phyloP scores from a whole-genome alignment of 2,329 filamentous ascomycete species.

The Alternaria incomplexa region DNA sequence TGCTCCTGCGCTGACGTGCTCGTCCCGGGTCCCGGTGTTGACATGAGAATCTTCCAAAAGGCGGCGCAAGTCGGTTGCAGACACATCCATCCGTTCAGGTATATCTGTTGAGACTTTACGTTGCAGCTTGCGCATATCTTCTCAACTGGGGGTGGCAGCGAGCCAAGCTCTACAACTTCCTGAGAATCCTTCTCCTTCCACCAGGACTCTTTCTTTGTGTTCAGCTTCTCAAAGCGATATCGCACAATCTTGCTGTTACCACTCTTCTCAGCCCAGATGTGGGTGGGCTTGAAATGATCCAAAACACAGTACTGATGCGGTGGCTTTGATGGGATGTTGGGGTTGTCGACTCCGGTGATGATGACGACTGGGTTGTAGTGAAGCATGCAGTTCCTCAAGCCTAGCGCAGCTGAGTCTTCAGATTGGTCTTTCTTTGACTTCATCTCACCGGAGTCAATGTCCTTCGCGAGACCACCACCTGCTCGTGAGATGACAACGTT shows the following conservation, averaged over 20 bases:
- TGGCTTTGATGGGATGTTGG: constrained; percentile 56
- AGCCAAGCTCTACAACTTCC: constrained; percentile 39
- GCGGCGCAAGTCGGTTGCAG: constrained; percentile 57
- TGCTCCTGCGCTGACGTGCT: constrained; percentile 34
- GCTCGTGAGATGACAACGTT: constrained; percentile 69
- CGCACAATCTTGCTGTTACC: constrained; percentile 58
- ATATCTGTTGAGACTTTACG: constrained; percentile 45
- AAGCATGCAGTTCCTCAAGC: constrained; percentile 56
- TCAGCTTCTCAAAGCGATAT: constrained; percentile 70
- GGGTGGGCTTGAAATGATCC: constrained; percentile 71
- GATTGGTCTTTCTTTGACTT: constrained; percentile 56
- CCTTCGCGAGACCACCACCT: constrained; percentile 60
- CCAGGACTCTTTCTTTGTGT: constrained; percentile 61
- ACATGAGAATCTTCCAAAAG: constrained; percentile 60
- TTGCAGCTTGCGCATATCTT: constrained; percentile 47
- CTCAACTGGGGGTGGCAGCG: constrained; percentile 38
- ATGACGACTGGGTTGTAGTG: constrained; percentile 59
- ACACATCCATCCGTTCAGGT: constrained; percentile 64
- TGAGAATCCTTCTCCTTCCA: constrained; percentile 56
- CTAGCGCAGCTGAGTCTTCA: constrained; percentile 44
- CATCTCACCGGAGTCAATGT: constrained; percentile 55
- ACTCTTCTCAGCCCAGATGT: constrained; percentile 70
- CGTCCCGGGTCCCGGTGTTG: not conserved
- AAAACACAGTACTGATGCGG: constrained; percentile 69
- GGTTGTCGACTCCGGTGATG: constrained; percentile 59